Conservation (phyloP, 805 yeast genomes). For the Kurtzmaniella cleridarum region DNA sequence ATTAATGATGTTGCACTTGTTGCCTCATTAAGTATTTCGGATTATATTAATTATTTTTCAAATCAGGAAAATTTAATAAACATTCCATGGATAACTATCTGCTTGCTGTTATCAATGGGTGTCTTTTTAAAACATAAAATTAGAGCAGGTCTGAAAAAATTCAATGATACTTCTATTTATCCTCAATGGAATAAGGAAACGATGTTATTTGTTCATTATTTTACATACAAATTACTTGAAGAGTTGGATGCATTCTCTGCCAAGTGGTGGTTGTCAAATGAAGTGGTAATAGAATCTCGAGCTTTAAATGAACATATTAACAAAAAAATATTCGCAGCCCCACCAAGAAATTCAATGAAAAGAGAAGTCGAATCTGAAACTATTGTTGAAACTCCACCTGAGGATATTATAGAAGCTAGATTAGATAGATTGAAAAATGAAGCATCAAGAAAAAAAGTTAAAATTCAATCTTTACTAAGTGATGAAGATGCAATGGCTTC, state of each 20-base stretch:
- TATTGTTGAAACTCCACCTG: constrained; percentile 1
- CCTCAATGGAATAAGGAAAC: background rate
- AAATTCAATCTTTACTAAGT: constrained; percentile 1
- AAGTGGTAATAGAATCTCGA: constrained; percentile 4
- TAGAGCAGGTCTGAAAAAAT: background rate
- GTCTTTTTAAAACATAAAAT: background rate
- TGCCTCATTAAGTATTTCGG: background rate
- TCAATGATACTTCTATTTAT: background rate
- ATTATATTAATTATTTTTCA: background rate
- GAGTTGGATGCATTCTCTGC: constrained; percentile 1
- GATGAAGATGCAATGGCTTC: background rate
- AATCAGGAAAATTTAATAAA: constrained; percentile 1
- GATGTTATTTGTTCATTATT: background rate
- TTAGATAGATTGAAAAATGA: background rate
- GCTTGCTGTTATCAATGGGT: background rate
- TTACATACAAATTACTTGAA: background rate
- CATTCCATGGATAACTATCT: constrained; percentile 3
- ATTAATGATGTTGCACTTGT: background rate
- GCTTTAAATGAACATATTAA: constrained; percentile 4
- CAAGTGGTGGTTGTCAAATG: constrained; percentile 11
- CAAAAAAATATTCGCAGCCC: background rate
- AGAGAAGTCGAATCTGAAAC: background rate
- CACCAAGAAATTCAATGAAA: background rate
- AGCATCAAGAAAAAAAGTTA: background rate
- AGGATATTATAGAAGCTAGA: constrained; percentile 1